Evolutionary conservation across 1,139 yeast genomes (phyloP).

Genomic region (Lodderomyces jiufengensis): DNA sequence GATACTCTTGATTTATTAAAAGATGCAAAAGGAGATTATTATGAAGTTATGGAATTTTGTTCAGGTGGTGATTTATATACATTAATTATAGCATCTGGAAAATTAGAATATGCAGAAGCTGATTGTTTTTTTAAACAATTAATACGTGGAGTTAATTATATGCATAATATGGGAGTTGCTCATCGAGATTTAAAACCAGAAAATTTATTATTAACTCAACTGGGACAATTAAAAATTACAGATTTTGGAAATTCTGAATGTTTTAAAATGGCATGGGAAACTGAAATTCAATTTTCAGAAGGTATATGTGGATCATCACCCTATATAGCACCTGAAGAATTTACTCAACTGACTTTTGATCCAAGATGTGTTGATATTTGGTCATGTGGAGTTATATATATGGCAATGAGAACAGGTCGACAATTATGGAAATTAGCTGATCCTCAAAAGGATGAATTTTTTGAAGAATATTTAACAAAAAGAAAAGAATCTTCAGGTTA

Average conservation of each 20-base stretch:
- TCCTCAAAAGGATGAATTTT: constrained; percentile 73
- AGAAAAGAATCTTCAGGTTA: constrained; percentile 82
- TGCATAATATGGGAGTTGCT: constrained; percentile 97
- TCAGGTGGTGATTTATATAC: constrained; percentile 93
- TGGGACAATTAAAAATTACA: constrained; percentile 81
- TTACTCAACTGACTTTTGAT: constrained; percentile 69
- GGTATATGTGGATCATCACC: constrained; percentile 91
- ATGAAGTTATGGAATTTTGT: constrained; percentile 96
- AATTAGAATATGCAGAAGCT: constrained; percentile 80
- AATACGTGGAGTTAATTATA: constrained; percentile 84
- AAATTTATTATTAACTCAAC: constrained; percentile 73
- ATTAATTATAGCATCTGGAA: constrained; percentile 78
- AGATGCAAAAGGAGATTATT: constrained; percentile 89
- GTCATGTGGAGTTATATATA: constrained; percentile 95
- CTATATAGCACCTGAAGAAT: constrained; percentile 96
- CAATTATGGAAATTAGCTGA: constrained; percentile 89
- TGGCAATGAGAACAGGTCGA: constrained; percentile 98
- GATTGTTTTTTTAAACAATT: constrained; percentile 94
- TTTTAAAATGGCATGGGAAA: constrained; percentile 96
- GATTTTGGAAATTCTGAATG: constrained; percentile 97
- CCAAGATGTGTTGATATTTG: constrained; percentile 92
- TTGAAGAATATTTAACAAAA: constrained; percentile 64
- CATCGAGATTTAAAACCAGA: constrained; percentile 96
- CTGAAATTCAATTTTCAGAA: constrained; percentile 72
- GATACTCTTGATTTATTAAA: constrained; percentile 82